A percentile compares a stretch with the other conserved stretches of the same genome.
Evolutionary conservation across 805 yeast genomes (phyloP).

Genomic region (Starmerella bacillaris): DNA sequence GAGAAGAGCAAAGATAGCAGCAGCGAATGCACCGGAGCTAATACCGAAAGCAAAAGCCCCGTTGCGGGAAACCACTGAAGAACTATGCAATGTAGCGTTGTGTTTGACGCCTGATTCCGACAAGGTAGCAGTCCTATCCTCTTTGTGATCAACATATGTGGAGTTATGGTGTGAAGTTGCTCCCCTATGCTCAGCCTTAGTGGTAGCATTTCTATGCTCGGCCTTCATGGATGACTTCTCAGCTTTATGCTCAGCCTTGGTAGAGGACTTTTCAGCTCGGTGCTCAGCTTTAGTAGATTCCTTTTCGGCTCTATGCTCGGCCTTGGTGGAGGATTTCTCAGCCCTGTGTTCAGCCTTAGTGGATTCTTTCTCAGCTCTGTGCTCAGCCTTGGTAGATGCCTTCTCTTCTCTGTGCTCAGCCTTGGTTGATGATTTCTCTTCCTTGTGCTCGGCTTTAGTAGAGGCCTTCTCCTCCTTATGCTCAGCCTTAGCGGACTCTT

Average conservation of each 20-base stretch:
- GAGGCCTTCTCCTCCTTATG: too few species aligned
- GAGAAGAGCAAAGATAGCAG: conserved; percentile 10
- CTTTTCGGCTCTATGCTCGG: conserved; percentile 3
- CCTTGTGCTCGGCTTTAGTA: background rate
- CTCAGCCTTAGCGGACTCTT: conserved; percentile 2
- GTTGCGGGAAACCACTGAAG: background rate
- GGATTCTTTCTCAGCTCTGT: conserved; percentile 8
- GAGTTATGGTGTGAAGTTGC: background rate
- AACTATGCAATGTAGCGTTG: too few species aligned
- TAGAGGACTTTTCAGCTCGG: conserved; percentile 2
- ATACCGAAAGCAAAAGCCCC: conserved; percentile 3
- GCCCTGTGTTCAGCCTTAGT: conserved; percentile 4
- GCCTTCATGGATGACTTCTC: too few species aligned
- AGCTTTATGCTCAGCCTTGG: conserved; percentile 4
- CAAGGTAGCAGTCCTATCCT: too few species aligned
- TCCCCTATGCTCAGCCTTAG: background rate
- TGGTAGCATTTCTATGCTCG: conserved; percentile 1
- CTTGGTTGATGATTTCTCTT: conserved; percentile 1
- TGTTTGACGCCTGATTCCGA: too few species aligned
- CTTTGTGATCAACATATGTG: background rate
- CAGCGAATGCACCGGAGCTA: conserved; percentile 12
- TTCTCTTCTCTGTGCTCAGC: conserved; percentile 5
- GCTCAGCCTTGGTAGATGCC: conserved; percentile 10
- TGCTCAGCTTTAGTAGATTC: conserved; percentile 5
- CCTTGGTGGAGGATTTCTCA: conserved; percentile 3